Percentiles rank a stretch among this genome's conserved stretches.
phyloP scores from a whole-genome alignment of 2,329 filamentous ascomycete genomes.

The Aphanoascus verrucosus region DNA sequence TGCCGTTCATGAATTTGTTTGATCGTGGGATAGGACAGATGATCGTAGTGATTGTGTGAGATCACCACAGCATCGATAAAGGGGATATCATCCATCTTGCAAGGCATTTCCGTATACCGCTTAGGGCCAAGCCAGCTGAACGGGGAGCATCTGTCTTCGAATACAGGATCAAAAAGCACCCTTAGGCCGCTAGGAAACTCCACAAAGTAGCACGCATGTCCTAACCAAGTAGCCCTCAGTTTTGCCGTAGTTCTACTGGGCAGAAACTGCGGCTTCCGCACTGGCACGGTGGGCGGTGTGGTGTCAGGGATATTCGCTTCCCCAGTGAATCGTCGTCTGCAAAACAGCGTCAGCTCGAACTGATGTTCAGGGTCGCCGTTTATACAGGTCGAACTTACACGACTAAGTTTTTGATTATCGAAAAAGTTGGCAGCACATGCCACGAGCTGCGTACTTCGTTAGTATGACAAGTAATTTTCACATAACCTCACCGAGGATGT shows the following conservation, averaged over 20 bases:
- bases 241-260: conserved; percentile 46
- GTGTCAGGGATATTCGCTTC: conserved; percentile 50
- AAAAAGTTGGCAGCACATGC: conserved; percentile 9
- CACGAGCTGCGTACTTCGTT: conserved; percentile 19
- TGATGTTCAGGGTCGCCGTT: not conserved
- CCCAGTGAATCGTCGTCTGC: conserved; percentile 39
- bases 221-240: conserved; percentile 84
- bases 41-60: conserved; percentile 87
- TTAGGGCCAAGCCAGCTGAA: conserved; percentile 60
- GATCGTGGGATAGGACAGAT: conserved; percentile 68
- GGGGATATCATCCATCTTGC: conserved; percentile 66
- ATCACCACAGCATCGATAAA: conserved; percentile 52
- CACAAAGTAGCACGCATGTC: conserved; percentile 86
- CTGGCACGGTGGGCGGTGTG: conserved; percentile 53
- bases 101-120: conserved; percentile 67
- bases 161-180: conserved; percentile 88
- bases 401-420: conserved; percentile 11
- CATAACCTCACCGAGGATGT: not conserved
- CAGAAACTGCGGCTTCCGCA: conserved; percentile 58
- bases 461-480: not conserved
- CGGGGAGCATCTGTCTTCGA: conserved; percentile 76
- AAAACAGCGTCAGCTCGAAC: not conserved
- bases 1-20: conserved; percentile 58
- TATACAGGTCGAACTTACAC: not conserved
- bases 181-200: conserved; percentile 80